phyloP scores from a whole-genome alignment of 2,329 filamentous ascomycete genomes.

The Sporothrix brunneoviolacea region DNA sequence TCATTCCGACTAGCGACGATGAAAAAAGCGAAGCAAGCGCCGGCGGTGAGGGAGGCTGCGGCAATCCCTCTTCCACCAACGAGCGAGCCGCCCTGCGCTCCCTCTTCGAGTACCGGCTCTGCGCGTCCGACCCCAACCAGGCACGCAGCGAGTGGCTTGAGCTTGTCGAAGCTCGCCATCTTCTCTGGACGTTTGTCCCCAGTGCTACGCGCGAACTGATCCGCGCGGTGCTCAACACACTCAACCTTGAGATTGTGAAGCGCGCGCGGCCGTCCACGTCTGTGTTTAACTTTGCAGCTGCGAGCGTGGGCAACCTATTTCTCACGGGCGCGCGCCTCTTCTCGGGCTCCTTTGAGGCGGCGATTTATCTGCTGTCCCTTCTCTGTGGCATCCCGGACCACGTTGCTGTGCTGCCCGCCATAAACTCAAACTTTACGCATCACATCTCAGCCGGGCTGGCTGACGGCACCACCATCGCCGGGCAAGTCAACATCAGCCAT shows the following conservation, averaged over 20 bases:
- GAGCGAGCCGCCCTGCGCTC: conserved; percentile 70
- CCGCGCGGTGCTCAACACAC: conserved; percentile 66
- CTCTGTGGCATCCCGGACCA: conserved; percentile 77
- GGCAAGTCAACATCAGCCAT: conserved; percentile 89
- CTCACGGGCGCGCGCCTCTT: conserved; percentile 82
- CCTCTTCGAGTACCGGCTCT: conserved; percentile 82
- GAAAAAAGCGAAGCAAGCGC: conserved; percentile 20
- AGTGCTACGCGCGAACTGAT: conserved; percentile 71
- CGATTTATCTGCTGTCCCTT: conserved; percentile 81
- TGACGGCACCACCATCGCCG: conserved; percentile 73
- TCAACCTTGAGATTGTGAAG: conserved; percentile 74
- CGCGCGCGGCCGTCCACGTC: conserved; percentile 59
- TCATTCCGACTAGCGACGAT: conserved; percentile 61
- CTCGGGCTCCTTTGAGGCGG: conserved; percentile 84
- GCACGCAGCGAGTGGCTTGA: conserved; percentile 80
- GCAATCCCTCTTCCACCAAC: conserved; percentile 33
- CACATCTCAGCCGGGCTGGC: conserved; percentile 81
- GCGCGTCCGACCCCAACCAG: conserved; percentile 44
- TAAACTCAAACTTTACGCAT: conserved; percentile 92
- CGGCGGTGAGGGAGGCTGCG: background rate
- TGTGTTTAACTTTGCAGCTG: conserved; percentile 70
- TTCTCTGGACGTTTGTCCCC: conserved; percentile 65
- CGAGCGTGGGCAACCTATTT: conserved; percentile 73
- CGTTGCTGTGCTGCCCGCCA: conserved; percentile 75
- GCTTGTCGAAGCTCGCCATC: conserved; percentile 76